These are phyloP conservation scores for Stagonosporopsis chrysanthemi DNA, from an alignment of 2,329 filamentous ascomycete genomes.

Conservation along the genomic window DNA sequence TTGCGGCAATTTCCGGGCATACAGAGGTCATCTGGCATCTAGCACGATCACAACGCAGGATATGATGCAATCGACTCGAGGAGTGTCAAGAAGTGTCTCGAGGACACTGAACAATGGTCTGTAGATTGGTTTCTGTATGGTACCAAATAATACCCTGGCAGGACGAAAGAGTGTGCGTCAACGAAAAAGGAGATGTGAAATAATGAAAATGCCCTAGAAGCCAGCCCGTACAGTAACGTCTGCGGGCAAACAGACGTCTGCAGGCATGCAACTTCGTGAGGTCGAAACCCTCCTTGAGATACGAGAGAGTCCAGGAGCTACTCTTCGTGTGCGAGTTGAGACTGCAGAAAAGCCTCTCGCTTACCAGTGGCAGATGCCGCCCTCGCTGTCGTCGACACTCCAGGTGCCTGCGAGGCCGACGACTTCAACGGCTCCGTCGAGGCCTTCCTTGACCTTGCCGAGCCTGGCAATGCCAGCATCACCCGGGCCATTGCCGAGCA, in stretches of 20 bases:
- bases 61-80: conserved; percentile 13
- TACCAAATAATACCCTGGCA: conserved; percentile 1
- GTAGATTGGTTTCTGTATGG: conserved; percentile 13
- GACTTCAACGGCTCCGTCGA: conserved; percentile 63
- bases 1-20: conserved; percentile 3
- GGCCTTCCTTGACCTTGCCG: conserved; percentile 61
- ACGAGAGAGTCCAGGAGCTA: conserved; percentile 10
- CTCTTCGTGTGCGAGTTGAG: conserved; percentile 1
- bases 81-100: not conserved
- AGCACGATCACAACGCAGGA: not conserved
- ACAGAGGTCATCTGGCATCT: not conserved
- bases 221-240: conserved; percentile 24
- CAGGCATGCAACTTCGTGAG: conserved; percentile 23
- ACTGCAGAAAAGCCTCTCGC: not conserved
- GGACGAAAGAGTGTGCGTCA: conserved; percentile 8
- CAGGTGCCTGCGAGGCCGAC: conserved; percentile 83
- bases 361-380: conserved; percentile 54
- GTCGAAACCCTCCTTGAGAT: conserved; percentile 9
- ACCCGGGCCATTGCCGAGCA: conserved; percentile 63
- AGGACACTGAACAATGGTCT: conserved; percentile 16
- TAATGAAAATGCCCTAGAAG: conserved; percentile 21
- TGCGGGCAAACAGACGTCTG: conserved; percentile 23
- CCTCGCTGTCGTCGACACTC: conserved; percentile 85
- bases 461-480: conserved; percentile 53
- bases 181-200: conserved; percentile 3